A percentile compares a stretch with the other conserved stretches of the same genome.
These are phyloP conservation scores for Fusarium irregulare DNA, from an alignment of 2,329 filamentous ascomycete genomes.

Conservation along the genomic window DNA sequence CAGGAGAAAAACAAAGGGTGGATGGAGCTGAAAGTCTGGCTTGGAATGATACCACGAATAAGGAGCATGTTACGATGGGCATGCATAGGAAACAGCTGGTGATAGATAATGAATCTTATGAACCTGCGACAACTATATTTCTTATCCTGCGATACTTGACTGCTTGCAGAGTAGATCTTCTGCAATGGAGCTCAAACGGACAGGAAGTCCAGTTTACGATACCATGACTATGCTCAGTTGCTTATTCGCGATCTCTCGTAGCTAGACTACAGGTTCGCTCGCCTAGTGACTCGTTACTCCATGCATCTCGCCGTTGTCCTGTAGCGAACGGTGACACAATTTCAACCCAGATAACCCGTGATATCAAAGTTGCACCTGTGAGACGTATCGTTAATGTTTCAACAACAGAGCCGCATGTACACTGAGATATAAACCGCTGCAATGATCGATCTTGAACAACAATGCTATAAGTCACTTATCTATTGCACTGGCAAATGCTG, in stretches of 20 bases:
- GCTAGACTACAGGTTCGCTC: neutral
- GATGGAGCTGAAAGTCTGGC: slow-evolving; percentile 21
- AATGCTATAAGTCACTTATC: neutral
- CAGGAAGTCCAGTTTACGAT: neutral
- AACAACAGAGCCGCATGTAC: slow-evolving; percentile 10
- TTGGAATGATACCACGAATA: slow-evolving; percentile 47
- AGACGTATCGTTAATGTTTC: slow-evolving; percentile 7
- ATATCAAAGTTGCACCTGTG: slow-evolving; percentile 13
- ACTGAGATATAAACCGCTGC: neutral
- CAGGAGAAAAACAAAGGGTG: neutral
- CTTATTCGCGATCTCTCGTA: neutral
- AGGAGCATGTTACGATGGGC: slow-evolving; percentile 39
- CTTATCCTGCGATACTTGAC: neutral
- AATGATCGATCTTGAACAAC: neutral
- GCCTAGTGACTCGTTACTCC: slow-evolving; percentile 1
- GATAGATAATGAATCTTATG: slow-evolving; percentile 26
- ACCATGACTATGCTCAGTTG: neutral
- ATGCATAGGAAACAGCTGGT: slow-evolving; percentile 9
- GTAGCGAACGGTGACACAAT: slow-evolving; percentile 9
- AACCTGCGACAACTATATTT: neutral
- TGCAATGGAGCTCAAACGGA: neutral
- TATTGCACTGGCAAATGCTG: no score
- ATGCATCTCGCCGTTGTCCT: slow-evolving; percentile 17
- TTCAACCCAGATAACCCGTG: neutral
- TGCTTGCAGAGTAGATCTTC: neutral